A percentile compares a stretch with the other conserved stretches of the same genome.
phyloP scores from a whole-genome alignment of 2,329 filamentous ascomycete genomes.

The Gnomoniopsis smithogilvyi region DNA sequence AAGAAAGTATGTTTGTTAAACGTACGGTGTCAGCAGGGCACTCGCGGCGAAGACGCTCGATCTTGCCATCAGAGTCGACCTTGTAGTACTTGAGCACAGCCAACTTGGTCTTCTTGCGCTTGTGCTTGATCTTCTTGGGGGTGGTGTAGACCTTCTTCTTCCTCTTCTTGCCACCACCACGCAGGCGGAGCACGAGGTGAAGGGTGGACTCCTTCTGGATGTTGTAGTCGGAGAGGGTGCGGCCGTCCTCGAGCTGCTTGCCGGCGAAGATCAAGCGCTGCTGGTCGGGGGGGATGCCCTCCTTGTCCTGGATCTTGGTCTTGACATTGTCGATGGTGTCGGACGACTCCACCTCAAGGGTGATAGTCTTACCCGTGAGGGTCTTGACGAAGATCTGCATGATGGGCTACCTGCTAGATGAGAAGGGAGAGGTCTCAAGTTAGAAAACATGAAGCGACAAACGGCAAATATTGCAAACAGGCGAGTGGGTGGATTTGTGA shows the following conservation, averaged over 20 bases:
- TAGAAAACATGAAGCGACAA: conserved; percentile 16
- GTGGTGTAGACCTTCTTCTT: conserved; percentile 99
- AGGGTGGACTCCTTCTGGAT: conserved; percentile 99
- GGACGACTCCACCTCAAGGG: conserved; percentile 99
- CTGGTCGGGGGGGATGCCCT: conserved; percentile 98
- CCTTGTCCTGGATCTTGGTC: conserved; percentile 98
- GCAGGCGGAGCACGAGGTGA: conserved; percentile 95
- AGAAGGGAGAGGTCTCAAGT: conserved; percentile 29
- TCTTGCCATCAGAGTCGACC: conserved; percentile 99
- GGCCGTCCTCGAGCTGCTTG: conserved; percentile 99
- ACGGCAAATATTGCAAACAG: conserved; percentile 12
- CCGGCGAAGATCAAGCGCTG: conserved; percentile 99
- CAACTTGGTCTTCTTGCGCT: conserved; percentile 99
- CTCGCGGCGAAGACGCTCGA: conserved; percentile 97
- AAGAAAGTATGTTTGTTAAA: conserved; percentile 19
- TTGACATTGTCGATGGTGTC: conserved; percentile 99
- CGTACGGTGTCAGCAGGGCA: conserved; percentile 87
- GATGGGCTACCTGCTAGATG: conserved; percentile 48
- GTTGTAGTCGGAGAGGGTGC: conserved; percentile 99
- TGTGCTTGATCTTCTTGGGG: conserved; percentile 99
- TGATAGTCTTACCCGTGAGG: conserved; percentile 99
- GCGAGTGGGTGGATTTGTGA: conserved; percentile 18
- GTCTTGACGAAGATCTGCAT: conserved; percentile 79
- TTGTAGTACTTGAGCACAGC: conserved; percentile 99
- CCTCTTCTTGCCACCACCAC: conserved; percentile 99